Evolutionary conservation across 73 alveolate genomes (phyloP).

Genomic region (Paramecium tetraurelia): DNA sequence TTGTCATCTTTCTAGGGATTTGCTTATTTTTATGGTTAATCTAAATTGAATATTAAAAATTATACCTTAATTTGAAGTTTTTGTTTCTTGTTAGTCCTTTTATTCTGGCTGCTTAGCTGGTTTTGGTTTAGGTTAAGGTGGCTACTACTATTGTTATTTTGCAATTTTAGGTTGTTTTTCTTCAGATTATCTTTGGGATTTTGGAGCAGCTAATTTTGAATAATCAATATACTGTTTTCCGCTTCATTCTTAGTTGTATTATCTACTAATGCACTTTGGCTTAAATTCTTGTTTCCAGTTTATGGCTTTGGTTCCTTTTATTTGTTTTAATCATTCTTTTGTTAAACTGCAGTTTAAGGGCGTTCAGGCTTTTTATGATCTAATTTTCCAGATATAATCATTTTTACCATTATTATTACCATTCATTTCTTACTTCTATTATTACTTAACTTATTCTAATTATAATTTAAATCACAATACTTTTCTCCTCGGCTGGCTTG

Average conservation of each 20-base stretch:
- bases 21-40: neutral
- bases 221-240: neutral
- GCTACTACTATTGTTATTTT: neutral
- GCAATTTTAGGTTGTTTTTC: neutral
- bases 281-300: neutral
- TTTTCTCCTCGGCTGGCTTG: neutral
- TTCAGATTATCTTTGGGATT: neutral
- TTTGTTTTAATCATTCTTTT: neutral
- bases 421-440: neutral
- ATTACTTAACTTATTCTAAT: neutral
- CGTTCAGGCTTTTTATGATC: neutral
- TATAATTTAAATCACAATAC: neutral
- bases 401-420: neutral
- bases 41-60: neutral
- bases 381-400: neutral
- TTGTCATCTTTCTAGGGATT: neutral
- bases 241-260: neutral
- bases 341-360: neutral
- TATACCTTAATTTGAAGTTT: neutral
- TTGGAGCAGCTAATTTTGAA: neutral
- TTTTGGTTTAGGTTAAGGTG: neutral
- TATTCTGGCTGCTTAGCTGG: neutral
- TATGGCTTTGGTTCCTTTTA: neutral
- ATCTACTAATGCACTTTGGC: conserved; percentile 7
- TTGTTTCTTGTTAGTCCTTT: neutral